Conservation (phyloP, 192 early-diverging fungal species). For the Pilobolus umbonatus region DNA sequence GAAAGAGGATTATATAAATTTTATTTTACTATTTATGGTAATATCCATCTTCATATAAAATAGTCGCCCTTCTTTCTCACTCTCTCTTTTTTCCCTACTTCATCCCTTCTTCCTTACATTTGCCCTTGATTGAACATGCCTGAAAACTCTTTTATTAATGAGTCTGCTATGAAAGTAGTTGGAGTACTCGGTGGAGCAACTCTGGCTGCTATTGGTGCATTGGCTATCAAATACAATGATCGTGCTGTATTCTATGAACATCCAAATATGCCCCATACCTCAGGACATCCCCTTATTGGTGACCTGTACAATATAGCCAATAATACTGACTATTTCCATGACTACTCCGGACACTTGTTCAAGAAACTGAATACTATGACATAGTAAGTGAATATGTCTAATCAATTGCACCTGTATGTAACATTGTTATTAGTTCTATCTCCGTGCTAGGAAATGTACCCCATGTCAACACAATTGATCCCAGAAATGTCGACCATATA, state of each 20-base stretch:
- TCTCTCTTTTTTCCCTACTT: too few species aligned
- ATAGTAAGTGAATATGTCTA: neutral
- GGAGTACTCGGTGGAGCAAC: conserved; percentile 1
- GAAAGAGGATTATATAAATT: too few species aligned
- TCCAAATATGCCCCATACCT: conserved; percentile 4
- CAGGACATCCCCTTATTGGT: conserved; percentile 22
- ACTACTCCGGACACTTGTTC: conserved; percentile 7
- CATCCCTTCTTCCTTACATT: too few species aligned
- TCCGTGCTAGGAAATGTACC: conserved; percentile 21
- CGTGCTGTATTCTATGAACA: conserved; percentile 21
- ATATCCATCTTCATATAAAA: too few species aligned
- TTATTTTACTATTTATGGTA: too few species aligned
- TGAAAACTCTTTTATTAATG: neutral
- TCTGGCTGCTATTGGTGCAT: neutral
- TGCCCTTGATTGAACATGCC: too few species aligned
- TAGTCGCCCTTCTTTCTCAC: too few species aligned
- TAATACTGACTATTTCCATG: conserved; percentile 12
- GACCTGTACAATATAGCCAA: conserved; percentile 2
- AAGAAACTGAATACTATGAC: conserved; percentile 18
- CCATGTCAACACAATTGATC: conserved; percentile 22
- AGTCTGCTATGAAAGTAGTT: neutral
- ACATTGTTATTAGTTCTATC: conserved; percentile 8
- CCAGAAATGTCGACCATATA: conserved; percentile 32
- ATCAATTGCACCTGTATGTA: neutral
- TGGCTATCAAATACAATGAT: conserved; percentile 26